Conservation (phyloP, 345 rosid genomes). For the rapeseed (Brassica napus) region DNA sequence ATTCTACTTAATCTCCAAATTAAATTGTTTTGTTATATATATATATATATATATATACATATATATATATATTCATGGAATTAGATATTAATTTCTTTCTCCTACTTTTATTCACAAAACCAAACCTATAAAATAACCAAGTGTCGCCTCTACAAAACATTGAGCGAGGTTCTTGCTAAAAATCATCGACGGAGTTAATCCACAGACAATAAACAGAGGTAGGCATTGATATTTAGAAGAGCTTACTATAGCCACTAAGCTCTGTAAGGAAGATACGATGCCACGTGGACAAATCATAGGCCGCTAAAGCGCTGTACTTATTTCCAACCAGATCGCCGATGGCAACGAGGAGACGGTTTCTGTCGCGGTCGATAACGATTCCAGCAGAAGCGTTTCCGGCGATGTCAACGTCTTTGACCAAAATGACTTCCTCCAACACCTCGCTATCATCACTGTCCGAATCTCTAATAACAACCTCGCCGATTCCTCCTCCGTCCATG, state of each 20-base stretch:
- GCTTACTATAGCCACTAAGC: slow-evolving; percentile 64
- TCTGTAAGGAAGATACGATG: slow-evolving; percentile 63
- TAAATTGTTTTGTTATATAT: too few relatives aligned
- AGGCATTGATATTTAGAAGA: neutral
- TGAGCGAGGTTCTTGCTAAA: too few relatives aligned
- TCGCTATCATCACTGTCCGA: neutral
- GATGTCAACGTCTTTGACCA: slow-evolving; percentile 67
- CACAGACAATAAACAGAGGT: too few relatives aligned
- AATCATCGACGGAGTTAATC: too few relatives aligned
- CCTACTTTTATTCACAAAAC: too few relatives aligned
- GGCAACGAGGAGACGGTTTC: slow-evolving; percentile 75
- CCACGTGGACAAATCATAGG: slow-evolving; percentile 85
- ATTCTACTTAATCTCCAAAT: too few relatives aligned
- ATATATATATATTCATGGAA: too few relatives aligned
- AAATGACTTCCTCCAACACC: slow-evolving; percentile 51
- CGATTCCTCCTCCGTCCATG: slow-evolving; percentile 72
- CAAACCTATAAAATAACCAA: neutral
- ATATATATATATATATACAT: too few relatives aligned
- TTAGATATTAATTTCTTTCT: too few relatives aligned
- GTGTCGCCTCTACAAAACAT: neutral
- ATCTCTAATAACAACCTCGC: slow-evolving; percentile 56
- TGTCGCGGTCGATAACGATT: slow-evolving; percentile 54
- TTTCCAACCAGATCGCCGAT: slow-evolving; percentile 62
- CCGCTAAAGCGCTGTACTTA: slow-evolving; percentile 62
- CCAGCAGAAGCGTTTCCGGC: slow-evolving; percentile 73